Conservation (phyloP, 306 rosid genomes). For the Vicia faba region DNA sequence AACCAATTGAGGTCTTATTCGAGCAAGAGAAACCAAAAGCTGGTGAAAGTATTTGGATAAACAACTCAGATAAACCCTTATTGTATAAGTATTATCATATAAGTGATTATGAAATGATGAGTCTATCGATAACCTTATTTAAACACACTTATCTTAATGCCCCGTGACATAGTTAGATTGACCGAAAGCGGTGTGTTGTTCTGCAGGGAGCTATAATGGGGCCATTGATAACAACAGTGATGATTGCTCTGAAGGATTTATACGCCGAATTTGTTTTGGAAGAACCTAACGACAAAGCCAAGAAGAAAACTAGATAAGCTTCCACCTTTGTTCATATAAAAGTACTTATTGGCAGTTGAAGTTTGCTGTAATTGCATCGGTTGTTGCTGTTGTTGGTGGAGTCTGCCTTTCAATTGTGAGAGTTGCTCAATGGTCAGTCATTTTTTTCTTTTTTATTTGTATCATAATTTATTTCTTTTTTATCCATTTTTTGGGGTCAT, state of each 20-base stretch:
- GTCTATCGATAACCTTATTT: not conserved
- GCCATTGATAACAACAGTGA: conserved; percentile 91
- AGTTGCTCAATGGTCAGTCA: conserved; percentile 24
- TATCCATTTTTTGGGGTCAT: conserved; percentile 39
- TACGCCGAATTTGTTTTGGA: conserved; percentile 86
- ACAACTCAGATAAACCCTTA: no score
- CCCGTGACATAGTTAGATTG: conserved; percentile 9
- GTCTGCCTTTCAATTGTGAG: conserved; percentile 36
- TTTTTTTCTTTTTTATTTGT: conserved; percentile 15
- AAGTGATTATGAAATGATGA: no score
- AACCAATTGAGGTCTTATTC: no score
- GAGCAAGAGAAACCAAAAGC: no score
- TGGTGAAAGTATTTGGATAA: no score
- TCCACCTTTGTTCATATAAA: conserved; percentile 22
- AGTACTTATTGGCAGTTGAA: conserved; percentile 39
- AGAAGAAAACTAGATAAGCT: conserved; percentile 49
- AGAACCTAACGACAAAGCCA: conserved; percentile 48
- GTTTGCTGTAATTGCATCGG: conserved; percentile 41
- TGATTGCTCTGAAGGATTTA: conserved; percentile 88
- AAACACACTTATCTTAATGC: not conserved
- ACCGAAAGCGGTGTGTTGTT: conserved; percentile 28
- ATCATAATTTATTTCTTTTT: conserved; percentile 28
- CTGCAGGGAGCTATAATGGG: conserved; percentile 97
- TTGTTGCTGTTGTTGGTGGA: conserved; percentile 27
- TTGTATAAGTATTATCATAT: no score